Evolutionary conservation across 202 grass and related monocot species (phyloP).

Genomic region (Setaria viridis): DNA sequence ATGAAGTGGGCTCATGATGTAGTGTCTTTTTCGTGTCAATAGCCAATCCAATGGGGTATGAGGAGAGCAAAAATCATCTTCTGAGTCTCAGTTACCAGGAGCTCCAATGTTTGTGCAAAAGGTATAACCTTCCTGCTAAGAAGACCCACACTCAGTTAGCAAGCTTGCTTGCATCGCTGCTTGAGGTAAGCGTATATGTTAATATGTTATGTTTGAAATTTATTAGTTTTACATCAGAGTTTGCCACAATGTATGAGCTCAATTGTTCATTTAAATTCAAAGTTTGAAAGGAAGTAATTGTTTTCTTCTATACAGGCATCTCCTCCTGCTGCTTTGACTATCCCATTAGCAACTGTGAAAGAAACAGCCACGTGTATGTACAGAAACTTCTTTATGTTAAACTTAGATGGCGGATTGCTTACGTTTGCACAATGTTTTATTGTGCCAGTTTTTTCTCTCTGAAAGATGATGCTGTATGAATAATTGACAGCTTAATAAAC

Average conservation of each 20-base stretch:
- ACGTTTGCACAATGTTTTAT: constrained; percentile 35
- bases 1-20: constrained; percentile 2
- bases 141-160: constrained; percentile 68
- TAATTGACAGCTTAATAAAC: constrained; percentile 44
- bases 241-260: constrained; percentile 6
- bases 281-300: constrained; percentile 36
- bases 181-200: constrained; percentile 56
- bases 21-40: background rate
- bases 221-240: constrained; percentile 17
- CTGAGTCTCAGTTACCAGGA: constrained; percentile 65
- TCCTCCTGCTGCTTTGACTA: constrained; percentile 36
- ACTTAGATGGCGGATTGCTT: constrained; percentile 15
- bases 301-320: constrained; percentile 41
- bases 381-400: constrained; percentile 33
- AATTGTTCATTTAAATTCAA: constrained; percentile 37
- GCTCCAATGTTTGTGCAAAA: constrained; percentile 85
- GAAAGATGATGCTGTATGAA: constrained; percentile 26
- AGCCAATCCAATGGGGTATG: constrained; percentile 60
- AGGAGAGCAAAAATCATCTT: constrained; percentile 62
- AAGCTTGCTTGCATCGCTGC: constrained; percentile 59
- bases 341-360: constrained; percentile 38
- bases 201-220: constrained; percentile 26
- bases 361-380: constrained; percentile 54
- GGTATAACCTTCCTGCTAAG: constrained; percentile 74
- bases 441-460: background rate